Conservation (phyloP, 1,139 yeast genomes). For the Candida neerlandica region DNA sequence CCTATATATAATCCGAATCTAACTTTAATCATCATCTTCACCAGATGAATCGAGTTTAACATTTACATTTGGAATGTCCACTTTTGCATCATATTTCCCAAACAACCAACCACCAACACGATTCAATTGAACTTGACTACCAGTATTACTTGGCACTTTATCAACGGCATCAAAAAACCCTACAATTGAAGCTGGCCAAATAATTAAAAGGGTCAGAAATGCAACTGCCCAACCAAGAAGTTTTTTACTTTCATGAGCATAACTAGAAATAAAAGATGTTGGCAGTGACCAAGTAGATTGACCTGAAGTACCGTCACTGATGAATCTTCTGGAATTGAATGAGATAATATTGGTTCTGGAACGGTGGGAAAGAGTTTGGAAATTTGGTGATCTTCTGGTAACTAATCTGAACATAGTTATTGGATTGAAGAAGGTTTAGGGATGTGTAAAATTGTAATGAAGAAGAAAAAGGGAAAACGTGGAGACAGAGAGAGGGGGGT, state of each 20-base stretch:
- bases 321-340: constrained; percentile 7
- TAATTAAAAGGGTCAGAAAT: constrained; percentile 11
- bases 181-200: constrained; percentile 14
- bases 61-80: constrained; percentile 15
- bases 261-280: neutral
- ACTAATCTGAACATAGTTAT: constrained; percentile 5
- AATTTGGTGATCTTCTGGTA: neutral
- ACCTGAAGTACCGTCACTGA: constrained; percentile 11
- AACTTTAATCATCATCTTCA: too few relatives aligned
- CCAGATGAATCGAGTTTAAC: constrained; percentile 12
- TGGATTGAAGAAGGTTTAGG: neutral
- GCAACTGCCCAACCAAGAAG: constrained; percentile 15
- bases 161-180: constrained; percentile 9
- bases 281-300: constrained; percentile 16
- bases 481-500: neutral
- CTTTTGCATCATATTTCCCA: constrained; percentile 10
- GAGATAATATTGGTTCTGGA: neutral
- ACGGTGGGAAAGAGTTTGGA: neutral
- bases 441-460: too few relatives aligned
- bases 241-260: constrained; percentile 10
- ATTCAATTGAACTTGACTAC: constrained; percentile 15
- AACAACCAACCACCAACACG: constrained; percentile 8
- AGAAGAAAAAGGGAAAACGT: neutral
- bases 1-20: too few relatives aligned
- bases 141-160: constrained; percentile 16